These are phyloP conservation scores for Lepiota brunneoincarnata DNA, from an alignment of 768 basidiomycete genomes.

Conservation along the genomic window DNA sequence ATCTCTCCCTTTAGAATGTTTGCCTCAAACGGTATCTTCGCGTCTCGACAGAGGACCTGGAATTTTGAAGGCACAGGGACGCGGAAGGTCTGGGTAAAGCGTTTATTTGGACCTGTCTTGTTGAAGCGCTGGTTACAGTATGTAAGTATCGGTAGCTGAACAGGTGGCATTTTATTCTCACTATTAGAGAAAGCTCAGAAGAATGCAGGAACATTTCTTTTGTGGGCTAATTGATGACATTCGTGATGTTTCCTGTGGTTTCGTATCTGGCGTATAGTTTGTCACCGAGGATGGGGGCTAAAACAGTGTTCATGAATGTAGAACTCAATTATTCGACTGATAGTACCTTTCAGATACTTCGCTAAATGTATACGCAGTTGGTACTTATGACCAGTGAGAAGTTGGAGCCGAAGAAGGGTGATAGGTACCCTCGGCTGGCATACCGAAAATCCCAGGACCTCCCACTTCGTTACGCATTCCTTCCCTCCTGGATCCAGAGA, in stretches of 20 bases:
- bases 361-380: conserved; percentile 69
- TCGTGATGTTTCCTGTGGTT: conserved; percentile 22
- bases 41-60: conserved; percentile 42
- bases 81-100: conserved; percentile 48
- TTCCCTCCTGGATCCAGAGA: conserved; percentile 31
- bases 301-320: not conserved
- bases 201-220: conserved; percentile 63
- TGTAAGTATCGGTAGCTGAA: not conserved
- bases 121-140: conserved; percentile 45
- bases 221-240: conserved; percentile 30
- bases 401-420: conserved; percentile 52
- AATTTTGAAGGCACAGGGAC: conserved; percentile 63
- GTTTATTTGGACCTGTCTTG: conserved; percentile 39
- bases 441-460: conserved; percentile 57
- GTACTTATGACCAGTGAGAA: conserved; percentile 66
- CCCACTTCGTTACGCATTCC: conserved; percentile 53
- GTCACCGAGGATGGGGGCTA: conserved; percentile 72
- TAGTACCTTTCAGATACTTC: conserved; percentile 42
- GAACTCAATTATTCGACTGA: not conserved
- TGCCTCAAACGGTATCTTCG: conserved; percentile 38
- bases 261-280: conserved; percentile 40
- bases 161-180: conserved; percentile 26
- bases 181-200: conserved; percentile 53
- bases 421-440: conserved; percentile 45
- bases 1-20: conserved; percentile 42